Evolutionary conservation across 2,329 filamentous ascomycete genomes (phyloP).

Genomic region (Microcera coccophila): DNA sequence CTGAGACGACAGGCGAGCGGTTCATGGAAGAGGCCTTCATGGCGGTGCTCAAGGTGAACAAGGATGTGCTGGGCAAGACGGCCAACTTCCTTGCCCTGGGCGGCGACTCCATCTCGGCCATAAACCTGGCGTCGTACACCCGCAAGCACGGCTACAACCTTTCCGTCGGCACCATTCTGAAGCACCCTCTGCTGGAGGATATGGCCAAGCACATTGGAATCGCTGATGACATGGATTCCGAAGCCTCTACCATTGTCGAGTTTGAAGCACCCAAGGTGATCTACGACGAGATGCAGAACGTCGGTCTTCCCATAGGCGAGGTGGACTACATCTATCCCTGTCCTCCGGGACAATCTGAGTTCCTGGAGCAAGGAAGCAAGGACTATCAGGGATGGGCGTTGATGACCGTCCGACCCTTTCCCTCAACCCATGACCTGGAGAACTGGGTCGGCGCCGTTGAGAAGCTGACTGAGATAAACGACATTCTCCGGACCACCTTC

Average conservation of each 20-base stretch:
- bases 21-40: constrained; percentile 7
- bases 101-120: constrained; percentile 38
- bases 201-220: too few species aligned
- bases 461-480: constrained; percentile 17
- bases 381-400: constrained; percentile 21
- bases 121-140: constrained; percentile 42
- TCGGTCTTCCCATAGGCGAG: constrained; percentile 1
- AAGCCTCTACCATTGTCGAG: not conserved
- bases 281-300: not conserved
- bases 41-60: too few species aligned
- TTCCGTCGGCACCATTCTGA: constrained; percentile 22
- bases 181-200: constrained; percentile 11
- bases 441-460: constrained; percentile 18
- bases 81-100: constrained; percentile 36
- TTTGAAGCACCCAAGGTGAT: constrained; percentile 5
- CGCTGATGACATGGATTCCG: constrained; percentile 1
- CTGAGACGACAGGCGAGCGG: constrained; percentile 3
- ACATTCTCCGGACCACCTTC: constrained; percentile 24
- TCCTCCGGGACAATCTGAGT: constrained; percentile 28
- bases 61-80: too few species aligned
- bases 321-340: constrained; percentile 25
- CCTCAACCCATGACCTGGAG: constrained; percentile 10
- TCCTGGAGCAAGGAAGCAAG: constrained; percentile 23
- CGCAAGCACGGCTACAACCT: constrained; percentile 21
- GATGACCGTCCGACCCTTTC: constrained; percentile 22